Percentiles rank a stretch among this genome's conserved stretches.
Evolutionary conservation across 1,139 yeast species (phyloP).

Genomic region (Ogataea hybrid): DNA sequence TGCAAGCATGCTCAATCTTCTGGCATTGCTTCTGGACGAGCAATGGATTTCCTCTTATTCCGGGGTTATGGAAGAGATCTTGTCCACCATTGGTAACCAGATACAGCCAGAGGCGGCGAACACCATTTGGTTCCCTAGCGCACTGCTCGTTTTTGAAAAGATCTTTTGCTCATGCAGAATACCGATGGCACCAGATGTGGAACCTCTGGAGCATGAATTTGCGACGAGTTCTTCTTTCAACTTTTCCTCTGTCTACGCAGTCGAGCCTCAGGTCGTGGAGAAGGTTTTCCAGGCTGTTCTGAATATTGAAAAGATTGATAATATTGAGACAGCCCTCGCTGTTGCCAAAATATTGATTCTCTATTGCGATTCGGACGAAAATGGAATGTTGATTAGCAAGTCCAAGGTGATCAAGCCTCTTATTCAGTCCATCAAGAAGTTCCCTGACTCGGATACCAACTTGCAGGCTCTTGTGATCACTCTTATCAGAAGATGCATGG

Average conservation of each 20-base stretch:
- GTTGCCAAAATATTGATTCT: slow-evolving; percentile 52
- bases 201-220: slow-evolving; percentile 25
- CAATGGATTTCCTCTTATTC: slow-evolving; percentile 33
- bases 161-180: slow-evolving; percentile 44
- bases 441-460: slow-evolving; percentile 30
- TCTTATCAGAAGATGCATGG: slow-evolving; percentile 69
- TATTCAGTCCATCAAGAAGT: slow-evolving; percentile 29
- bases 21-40: slow-evolving; percentile 46
- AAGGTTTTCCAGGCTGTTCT: slow-evolving; percentile 45
- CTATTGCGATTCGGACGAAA: slow-evolving; percentile 45
- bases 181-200: slow-evolving; percentile 36
- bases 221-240: slow-evolving; percentile 17
- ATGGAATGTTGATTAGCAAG: slow-evolving; percentile 40
- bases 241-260: slow-evolving; percentile 32
- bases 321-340: slow-evolving; percentile 48
- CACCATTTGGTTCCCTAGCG: slow-evolving; percentile 50
- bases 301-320: slow-evolving; percentile 38
- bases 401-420: slow-evolving; percentile 39
- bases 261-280: slow-evolving; percentile 35
- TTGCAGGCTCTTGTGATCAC: slow-evolving; percentile 39
- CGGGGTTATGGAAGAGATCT: slow-evolving; percentile 35
- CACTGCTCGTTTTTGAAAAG: slow-evolving; percentile 48
- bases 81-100: slow-evolving; percentile 38
- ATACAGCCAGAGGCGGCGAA: slow-evolving; percentile 39
- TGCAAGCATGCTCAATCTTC: slow-evolving; percentile 45